A percentile compares a stretch with the other conserved stretches of the same genome.
Evolutionary conservation across 441 rosid genomes (phyloP).

Genomic region (Isatis lusitanica): DNA sequence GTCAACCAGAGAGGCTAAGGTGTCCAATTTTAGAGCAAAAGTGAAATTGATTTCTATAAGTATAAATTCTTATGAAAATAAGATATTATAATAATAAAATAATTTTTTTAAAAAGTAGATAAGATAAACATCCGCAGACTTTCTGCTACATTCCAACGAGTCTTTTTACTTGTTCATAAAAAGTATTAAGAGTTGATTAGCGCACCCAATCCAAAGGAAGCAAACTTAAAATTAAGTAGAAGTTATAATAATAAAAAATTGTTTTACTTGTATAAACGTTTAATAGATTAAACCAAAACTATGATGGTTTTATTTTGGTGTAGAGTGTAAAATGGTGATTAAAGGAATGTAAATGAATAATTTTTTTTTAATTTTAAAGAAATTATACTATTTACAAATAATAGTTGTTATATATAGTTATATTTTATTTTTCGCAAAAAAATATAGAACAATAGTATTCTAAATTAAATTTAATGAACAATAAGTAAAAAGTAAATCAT

Average conservation of each 20-base stretch:
- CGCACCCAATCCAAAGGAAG: not conserved
- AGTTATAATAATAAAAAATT: not conserved
- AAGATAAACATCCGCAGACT: not conserved
- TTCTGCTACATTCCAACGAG: not conserved
- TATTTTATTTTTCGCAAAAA: too few species aligned
- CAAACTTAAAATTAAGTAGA: not conserved
- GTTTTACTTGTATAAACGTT: not conserved
- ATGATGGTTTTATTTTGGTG: too few species aligned
- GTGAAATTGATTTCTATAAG: not conserved
- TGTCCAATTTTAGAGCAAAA: constrained; percentile 3
- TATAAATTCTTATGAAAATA: not conserved
- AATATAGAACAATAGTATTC: too few species aligned
- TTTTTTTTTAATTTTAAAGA: too few species aligned
- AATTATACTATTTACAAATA: too few species aligned
- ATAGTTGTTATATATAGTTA: too few species aligned
- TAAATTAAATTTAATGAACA: too few species aligned
- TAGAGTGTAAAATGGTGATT: too few species aligned
- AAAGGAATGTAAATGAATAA: too few species aligned
- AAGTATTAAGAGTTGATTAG: not conserved
- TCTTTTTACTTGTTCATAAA: not conserved
- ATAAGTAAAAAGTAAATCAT: too few species aligned
- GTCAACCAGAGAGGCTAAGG: constrained; percentile 9
- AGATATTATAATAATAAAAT: not conserved
- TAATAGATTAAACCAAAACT: not conserved
- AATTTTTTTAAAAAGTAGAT: not conserved